Evolutionary conservation across 169 alveolate genomes (phyloP), one percentile per base, ranked within the genome.

Genomic region (Eimeria praecox): DNA sequence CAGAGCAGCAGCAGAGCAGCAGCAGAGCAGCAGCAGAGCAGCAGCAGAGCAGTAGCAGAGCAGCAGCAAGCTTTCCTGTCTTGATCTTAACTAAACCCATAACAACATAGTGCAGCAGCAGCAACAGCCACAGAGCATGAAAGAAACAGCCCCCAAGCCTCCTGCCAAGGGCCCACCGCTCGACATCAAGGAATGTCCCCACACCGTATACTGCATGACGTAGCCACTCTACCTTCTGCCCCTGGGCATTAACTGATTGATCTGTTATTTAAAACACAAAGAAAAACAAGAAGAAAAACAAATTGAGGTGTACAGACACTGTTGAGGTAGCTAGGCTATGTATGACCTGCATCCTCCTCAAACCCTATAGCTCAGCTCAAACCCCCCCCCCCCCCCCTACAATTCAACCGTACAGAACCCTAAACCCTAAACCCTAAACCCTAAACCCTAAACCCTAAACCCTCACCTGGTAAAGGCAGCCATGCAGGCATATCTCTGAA

Each of bases 221-320:
- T 9, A 82, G 90, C 90, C 90, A 82, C 66, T 82, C 90, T 27
- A 82, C 90, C 90, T 82, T 82, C 73, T 82, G 73, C 49, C 90
- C 71, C 73, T 82, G 24, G 46, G 66, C 90, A 46, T 82, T 82
- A 38, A 82, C 90, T 52, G 73, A 1, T 59, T 18, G 22, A 44
- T 82, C 90, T 82, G 54, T n/a, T 4, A 49, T 14, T 44, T 82
- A 44, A 52, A 22, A 44, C 24, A 62, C 33, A 40, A 77, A 77
- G 22, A 30, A 59, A 12, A 59, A 59, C n/a, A 12, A 71, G 82
- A n/a, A 30, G 3, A 22, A 33, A 27, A 42, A 40, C 27, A 40
- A 10, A 77, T 0, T 24, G 42, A 18, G 42, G 27, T 73, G 52
- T 8, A 73, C 46, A n/a, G 27, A n/a, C 52, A 12, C 35, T 22